phyloP scores from a whole-genome alignment of 352 stramenopile genomes.

The Globisporangium cederbergense region DNA sequence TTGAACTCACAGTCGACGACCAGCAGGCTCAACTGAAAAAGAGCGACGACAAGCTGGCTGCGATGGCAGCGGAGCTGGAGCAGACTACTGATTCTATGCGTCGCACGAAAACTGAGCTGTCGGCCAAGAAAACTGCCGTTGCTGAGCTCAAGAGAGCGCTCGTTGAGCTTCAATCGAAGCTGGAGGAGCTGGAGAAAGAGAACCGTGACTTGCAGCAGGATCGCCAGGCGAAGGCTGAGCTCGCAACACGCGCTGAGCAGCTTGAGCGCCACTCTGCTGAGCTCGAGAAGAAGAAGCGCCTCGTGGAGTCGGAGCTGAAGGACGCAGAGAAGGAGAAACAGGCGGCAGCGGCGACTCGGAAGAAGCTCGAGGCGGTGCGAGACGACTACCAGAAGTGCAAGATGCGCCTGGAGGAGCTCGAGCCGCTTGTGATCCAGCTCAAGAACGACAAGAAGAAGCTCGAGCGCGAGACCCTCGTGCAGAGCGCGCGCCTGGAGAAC shows the following conservation, averaged over 20 bases:
- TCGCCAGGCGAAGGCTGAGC: slow-evolving; percentile 9
- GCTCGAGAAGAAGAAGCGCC: slow-evolving; percentile 21
- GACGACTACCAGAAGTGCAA: slow-evolving; percentile 12
- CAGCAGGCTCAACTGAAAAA: slow-evolving; percentile 29
- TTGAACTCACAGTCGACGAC: slow-evolving; percentile 17
- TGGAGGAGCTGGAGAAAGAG: slow-evolving; percentile 25
- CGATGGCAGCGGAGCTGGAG: slow-evolving; percentile 18
- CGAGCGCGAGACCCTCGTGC: slow-evolving; percentile 21
- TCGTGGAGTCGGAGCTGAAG: slow-evolving; percentile 21
- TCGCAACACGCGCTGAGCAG: slow-evolving; percentile 19
- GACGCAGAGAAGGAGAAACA: slow-evolving; percentile 25
- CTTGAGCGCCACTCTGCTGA: slow-evolving; percentile 21
- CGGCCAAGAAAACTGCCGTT: slow-evolving; percentile 15
- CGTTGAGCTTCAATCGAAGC: slow-evolving; percentile 10
- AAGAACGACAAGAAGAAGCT: slow-evolving; percentile 50
- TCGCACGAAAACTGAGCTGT: slow-evolving; percentile 6
- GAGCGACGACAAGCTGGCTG: slow-evolving; percentile 21
- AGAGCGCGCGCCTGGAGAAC: slow-evolving; percentile 29
- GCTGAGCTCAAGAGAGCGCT: slow-evolving; percentile 22
- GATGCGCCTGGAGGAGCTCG: slow-evolving; percentile 13
- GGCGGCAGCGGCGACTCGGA: slow-evolving; percentile 15
- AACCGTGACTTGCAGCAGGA: slow-evolving; percentile 26
- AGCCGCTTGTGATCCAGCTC: slow-evolving; percentile 21
- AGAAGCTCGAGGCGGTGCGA: slow-evolving; percentile 28
- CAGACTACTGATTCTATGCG: slow-evolving; percentile 6